Base-by-base conservation (phyloP, 2,329 filamentous ascomycete genomes). In the Neonectria hederae region DNA sequence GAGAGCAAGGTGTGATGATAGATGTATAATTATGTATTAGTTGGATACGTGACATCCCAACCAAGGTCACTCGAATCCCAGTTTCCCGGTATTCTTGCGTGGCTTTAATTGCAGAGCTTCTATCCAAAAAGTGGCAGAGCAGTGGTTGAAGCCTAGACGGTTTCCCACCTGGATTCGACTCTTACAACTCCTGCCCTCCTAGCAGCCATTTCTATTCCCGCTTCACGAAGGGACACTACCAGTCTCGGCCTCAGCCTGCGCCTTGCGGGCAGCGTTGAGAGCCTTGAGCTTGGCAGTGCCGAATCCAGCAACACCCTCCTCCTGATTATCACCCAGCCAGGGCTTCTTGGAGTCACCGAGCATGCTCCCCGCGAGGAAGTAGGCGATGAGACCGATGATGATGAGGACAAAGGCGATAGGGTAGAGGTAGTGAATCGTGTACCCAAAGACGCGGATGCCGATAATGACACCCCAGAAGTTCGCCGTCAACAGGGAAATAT, bases 381-480 rank as follows among this genome's bases (percentile, higher is more conserved):
- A 99, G 49, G 93, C 85, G 53, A 94, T 84, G 72, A 97, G 87
- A 1, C 96, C 95, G 28, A 94, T 58, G 70, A 99, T 89, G 78
- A 99, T 98, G 70, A 94, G 84, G 10, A 97, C 92, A 78, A 99
- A 99, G 13, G 96, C 95, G 76, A 97, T 92, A 5, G 96, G 95
- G 80, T 99, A 99, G 81, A 97, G 86, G 84, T 88, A 97, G 81
- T 97, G 92, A 62, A 99, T 88, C 43, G 80, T 80, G 72, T 92
- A 87, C 48, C 90, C 88, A 75, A 99, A 97, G 53, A 98, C 92
- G 76, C 90, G 87, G 71, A 97, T 88, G 54, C 96, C 96, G 72
- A 99, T 95, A 70, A 97, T 91, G 66, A 97, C 91, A 69, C 94
- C 94, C 96, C 96, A 99, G 82, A 98, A 98, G 81, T 97, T 97